Base-by-base conservation (phyloP, 2,329 filamentous ascomycete species). In the Torrubiellomyces zombiae region DNA sequence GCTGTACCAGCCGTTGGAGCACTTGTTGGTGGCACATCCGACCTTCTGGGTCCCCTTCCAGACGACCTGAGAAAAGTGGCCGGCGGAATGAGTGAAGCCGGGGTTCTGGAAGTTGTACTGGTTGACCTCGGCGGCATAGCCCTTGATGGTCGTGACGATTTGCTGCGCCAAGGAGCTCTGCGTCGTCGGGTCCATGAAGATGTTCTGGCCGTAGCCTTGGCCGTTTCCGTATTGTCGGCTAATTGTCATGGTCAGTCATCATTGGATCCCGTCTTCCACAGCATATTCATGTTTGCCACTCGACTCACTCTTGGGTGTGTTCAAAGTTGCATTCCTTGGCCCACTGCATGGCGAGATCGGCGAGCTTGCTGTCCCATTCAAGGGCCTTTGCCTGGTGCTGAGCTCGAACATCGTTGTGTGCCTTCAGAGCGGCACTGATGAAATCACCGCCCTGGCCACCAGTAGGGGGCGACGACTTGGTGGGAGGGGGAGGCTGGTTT, bases 131-230 rank as follows among this genome's bases (percentile, higher is more conserved):
- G 18, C 13, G n/a, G n/a, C n/a, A n/a, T n/a, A n/a, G n/a, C n/a
- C n/a, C n/a, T n/a, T n/a, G n/a, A n/a, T n/a, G n/a, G n/a, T n/a
- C n/a, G n/a, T n/a, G n/a, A n/a, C n/a, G n/a, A n/a, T n/a, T n/a
- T n/a, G n/a, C n/a, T n/a, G n/a, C n/a, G n/a, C n/a, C n/a, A n/a
- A n/a, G n/a, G n/a, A n/a, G n/a, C n/a, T n/a, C n/a, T n/a, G n/a
- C n/a, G n/a, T n/a, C n/a, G n/a, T n/a, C n/a, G n/a, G n/a, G n/a
- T n/a, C n/a, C n/a, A n/a, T 73, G 43, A 80, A 85, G 30, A 95
- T 75, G 65, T 95, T 98, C 58, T 98, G 89, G 34, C 89, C 89
- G 44, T 89, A 91, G 21, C 64, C 60, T n/a, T n/a, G n/a, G n/a
- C n/a, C n/a, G n/a, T n/a, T n/a, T n/a, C n/a, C n/a, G n/a, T n/a